Percentiles rank a stretch among this genome's conserved stretches.
Conservation (phyloP, 305 asterid species). For the Withania somnifera region DNA sequence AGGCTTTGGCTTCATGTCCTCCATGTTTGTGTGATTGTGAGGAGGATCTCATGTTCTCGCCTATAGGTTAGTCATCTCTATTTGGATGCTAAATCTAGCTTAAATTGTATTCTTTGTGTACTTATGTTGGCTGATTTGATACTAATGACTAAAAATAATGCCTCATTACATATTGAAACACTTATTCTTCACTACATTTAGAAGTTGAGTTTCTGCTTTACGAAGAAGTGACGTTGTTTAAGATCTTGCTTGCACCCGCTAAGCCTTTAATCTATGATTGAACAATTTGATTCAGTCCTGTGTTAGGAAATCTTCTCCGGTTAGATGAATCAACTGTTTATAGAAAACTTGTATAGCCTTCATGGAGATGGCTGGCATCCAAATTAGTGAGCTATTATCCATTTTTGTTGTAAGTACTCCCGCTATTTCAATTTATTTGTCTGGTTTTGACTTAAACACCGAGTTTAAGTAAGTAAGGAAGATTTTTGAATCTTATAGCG, state of each 20-base stretch:
- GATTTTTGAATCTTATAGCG: no score
- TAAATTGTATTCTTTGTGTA: not conserved
- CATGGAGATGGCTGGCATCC: not conserved
- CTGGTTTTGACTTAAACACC: no score
- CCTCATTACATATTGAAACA: not conserved
- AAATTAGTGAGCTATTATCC: not conserved
- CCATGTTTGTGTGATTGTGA: conserved; percentile 31
- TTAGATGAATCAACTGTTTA: not conserved
- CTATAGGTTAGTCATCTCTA: conserved; percentile 13
- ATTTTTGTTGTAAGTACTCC: not conserved
- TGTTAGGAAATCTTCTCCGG: not conserved
- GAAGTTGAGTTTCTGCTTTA: not conserved
- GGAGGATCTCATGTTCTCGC: conserved; percentile 8
- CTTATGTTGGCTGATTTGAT: not conserved
- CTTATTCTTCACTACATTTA: not conserved
- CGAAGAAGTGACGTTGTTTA: not conserved
- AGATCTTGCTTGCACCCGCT: not conserved
- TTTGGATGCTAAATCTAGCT: not conserved
- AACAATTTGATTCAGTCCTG: not conserved
- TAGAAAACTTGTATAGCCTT: not conserved
- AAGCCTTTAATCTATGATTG: not conserved
- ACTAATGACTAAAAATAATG: not conserved
- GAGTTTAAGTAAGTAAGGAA: no score
- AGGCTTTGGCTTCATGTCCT: conserved; percentile 16
- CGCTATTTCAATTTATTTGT: no score